These are phyloP conservation scores for Casuarina glauca DNA, from an alignment of 306 rosid genomes.

Conservation along the genomic window DNA sequence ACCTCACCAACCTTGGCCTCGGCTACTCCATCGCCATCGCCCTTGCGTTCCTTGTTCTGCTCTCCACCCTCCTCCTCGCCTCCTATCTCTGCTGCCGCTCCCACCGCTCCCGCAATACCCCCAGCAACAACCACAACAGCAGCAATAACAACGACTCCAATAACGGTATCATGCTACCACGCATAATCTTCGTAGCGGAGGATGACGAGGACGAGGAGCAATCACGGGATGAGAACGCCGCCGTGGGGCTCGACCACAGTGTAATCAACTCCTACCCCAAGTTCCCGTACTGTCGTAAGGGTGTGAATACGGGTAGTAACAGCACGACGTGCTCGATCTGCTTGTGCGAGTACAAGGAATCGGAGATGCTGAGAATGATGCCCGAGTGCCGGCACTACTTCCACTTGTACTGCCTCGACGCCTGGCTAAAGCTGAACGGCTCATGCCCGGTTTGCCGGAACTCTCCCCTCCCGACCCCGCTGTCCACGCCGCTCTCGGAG, in stretches of 20 bases:
- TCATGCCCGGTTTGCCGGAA: constrained; percentile 96
- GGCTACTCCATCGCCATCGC: constrained; percentile 78
- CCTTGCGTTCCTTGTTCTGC: constrained; percentile 62
- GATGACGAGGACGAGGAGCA: constrained; percentile 49
- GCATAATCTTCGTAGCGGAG: constrained; percentile 77
- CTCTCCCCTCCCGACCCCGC: constrained; percentile 87
- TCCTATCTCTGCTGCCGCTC: constrained; percentile 53
- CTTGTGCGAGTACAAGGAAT: constrained; percentile 72
- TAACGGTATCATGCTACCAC: constrained; percentile 68
- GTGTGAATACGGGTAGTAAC: background rate
- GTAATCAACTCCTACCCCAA: constrained; percentile 85
- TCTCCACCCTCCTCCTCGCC: constrained; percentile 54
- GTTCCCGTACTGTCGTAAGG: constrained; percentile 41
- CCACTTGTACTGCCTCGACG: constrained; percentile 77
- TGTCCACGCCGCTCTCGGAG: constrained; percentile 84
- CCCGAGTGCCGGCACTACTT: constrained; percentile 87
- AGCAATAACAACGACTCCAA: constrained; percentile 11
- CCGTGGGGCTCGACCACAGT: constrained; percentile 53
- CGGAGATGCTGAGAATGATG: constrained; percentile 96
- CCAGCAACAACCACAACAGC: background rate
- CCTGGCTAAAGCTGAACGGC: constrained; percentile 90
- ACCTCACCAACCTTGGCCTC: constrained; percentile 62
- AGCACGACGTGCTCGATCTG: constrained; percentile 72
- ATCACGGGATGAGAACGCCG: constrained; percentile 31
- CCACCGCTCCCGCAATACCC: constrained; percentile 27